phyloP scores from a whole-genome alignment of 164 flowering plant genomes.

The Paratinospora sagittata region DNA sequence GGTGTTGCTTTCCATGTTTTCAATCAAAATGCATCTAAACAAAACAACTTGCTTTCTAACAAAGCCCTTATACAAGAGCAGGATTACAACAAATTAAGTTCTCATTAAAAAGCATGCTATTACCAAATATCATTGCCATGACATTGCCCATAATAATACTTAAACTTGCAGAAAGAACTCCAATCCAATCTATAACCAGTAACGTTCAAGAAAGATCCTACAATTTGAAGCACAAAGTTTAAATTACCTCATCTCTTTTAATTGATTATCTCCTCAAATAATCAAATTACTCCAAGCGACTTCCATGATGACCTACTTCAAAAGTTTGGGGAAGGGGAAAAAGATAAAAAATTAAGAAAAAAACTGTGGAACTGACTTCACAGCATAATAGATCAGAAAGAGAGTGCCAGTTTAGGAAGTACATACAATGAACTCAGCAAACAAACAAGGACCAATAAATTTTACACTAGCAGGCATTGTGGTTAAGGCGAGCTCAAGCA shows the following conservation, averaged over 20 bases:
- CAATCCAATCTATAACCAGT: not conserved
- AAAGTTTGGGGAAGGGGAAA: not conserved
- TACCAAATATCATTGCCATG: not conserved
- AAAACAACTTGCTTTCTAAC: no score
- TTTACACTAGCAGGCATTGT: no score
- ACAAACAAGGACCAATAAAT: not conserved
- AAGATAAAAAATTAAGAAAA: not conserved
- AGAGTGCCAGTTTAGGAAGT: not conserved
- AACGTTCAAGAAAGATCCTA: not conserved
- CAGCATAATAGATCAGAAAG: not conserved
- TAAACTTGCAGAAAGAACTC: not conserved
- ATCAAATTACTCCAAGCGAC: constrained; percentile 7
- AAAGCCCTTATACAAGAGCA: no score
- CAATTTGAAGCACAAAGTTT: not conserved
- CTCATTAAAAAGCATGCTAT: not conserved
- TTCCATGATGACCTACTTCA: not conserved
- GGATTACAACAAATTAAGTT: no score
- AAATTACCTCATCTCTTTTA: constrained; percentile 25
- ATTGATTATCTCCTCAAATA: not conserved
- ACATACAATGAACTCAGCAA: not conserved
- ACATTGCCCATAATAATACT: not conserved
- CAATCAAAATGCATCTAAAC: no score
- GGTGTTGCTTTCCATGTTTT: no score
- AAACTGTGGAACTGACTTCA: not conserved
- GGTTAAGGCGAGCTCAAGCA: no score